A percentile compares a stretch with the other conserved stretches of the same genome.
phyloP scores from a whole-genome alignment of 306 rosid genomes.

The Glycine latifolia region DNA sequence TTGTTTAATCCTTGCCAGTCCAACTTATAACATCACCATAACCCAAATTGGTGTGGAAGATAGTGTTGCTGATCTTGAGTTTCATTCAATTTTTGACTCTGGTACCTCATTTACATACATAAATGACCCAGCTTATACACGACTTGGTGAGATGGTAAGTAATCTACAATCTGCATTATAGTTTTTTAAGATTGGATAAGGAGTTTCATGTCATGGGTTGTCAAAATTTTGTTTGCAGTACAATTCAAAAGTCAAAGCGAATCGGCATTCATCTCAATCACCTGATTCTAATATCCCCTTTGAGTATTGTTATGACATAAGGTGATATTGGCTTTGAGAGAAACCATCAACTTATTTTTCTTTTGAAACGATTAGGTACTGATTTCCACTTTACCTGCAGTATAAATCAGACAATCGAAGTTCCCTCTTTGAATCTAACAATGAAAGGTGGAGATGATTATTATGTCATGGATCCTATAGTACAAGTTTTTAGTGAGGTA shows the following conservation, averaged over 20 bases:
- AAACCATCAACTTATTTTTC: constrained; percentile 19
- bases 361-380: constrained; percentile 28
- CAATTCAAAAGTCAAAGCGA: constrained; percentile 49
- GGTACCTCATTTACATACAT: constrained; percentile 88
- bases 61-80: constrained; percentile 48
- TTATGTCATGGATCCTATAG: constrained; percentile 44
- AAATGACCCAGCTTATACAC: constrained; percentile 80
- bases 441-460: constrained; percentile 81
- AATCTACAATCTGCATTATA: constrained; percentile 2
- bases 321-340: constrained; percentile 53
- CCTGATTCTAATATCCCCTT: constrained; percentile 53
- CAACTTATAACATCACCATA: constrained; percentile 70
- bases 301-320: constrained; percentile 73
- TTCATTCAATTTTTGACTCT: constrained; percentile 82
- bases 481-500: constrained; percentile 37
- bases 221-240: constrained; percentile 61
- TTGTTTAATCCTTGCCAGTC: constrained; percentile 57
- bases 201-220: constrained; percentile 28
- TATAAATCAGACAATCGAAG: constrained; percentile 41
- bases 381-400: constrained; percentile 59
- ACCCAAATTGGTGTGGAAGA: constrained; percentile 67
- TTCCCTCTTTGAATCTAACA: constrained; percentile 66
- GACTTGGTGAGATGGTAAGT: constrained; percentile 65
- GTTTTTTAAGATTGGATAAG: constrained; percentile 30
- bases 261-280: constrained; percentile 43